phyloP scores from a whole-genome alignment of 2,329 filamentous ascomycete genomes.

The Anthostomella pinea region DNA sequence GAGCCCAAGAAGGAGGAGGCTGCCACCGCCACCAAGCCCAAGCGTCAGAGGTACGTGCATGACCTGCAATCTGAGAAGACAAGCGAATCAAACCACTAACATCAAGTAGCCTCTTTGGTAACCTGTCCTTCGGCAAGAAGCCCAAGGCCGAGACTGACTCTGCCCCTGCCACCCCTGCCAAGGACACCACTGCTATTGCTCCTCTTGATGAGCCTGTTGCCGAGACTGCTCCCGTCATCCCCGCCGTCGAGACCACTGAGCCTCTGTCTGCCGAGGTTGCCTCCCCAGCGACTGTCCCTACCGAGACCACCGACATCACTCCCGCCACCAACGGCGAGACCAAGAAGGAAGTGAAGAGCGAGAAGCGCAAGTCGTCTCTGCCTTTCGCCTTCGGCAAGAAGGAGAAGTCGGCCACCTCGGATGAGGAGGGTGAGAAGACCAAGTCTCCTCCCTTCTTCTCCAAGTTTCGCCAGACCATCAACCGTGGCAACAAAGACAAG shows the following conservation, averaged over 20 bases:
- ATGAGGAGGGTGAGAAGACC: conserved; percentile 60
- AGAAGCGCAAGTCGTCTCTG: conserved; percentile 79
- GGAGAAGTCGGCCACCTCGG: conserved; percentile 56
- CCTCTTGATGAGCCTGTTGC: conserved; percentile 36
- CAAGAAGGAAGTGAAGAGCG: conserved; percentile 63
- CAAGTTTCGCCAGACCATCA: conserved; percentile 46
- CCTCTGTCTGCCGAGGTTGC: conserved; percentile 55
- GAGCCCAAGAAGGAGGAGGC: conserved; percentile 38
- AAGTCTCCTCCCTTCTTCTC: conserved; percentile 56
- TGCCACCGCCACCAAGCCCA: conserved; percentile 48
- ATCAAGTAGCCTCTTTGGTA: conserved; percentile 47
- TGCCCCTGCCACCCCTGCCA: conserved; percentile 38
- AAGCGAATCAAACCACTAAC: conserved; percentile 11
- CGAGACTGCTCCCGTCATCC: conserved; percentile 57
- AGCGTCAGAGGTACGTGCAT: conserved; percentile 50
- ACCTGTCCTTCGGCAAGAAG: conserved; percentile 59
- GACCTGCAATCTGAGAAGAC: conserved; percentile 29
- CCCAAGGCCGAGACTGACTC: conserved; percentile 49
- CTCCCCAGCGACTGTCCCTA: conserved; percentile 44
- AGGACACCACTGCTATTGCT: conserved; percentile 38
- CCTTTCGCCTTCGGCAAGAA: conserved; percentile 79
- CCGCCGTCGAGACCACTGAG: conserved; percentile 55
- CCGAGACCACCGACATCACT: conserved; percentile 45
- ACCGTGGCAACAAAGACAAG: conserved; percentile 32
- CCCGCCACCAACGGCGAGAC: conserved; percentile 51